Conservation (phyloP, 768 basidiomycete species). For the Peribolospora kevripleyi region DNA sequence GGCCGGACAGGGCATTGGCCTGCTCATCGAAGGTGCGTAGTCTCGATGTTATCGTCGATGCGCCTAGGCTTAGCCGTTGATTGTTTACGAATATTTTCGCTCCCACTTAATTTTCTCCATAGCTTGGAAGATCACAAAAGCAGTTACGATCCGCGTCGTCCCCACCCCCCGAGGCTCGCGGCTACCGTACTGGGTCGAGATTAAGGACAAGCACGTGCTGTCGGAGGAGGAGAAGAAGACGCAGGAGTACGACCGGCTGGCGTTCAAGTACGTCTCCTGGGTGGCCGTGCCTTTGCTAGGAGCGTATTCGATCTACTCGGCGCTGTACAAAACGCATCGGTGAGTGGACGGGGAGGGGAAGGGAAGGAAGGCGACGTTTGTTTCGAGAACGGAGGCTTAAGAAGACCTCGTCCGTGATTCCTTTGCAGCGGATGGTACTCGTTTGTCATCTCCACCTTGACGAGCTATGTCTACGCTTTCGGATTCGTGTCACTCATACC, state of each 20-base stretch:
- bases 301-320: constrained; percentile 13
- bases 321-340: constrained; percentile 42
- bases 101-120: constrained; percentile 25
- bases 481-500: constrained; percentile 60
- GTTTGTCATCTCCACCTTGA: constrained; percentile 76
- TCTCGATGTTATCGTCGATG: too few relatives aligned
- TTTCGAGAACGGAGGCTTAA: too few relatives aligned
- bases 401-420: too few relatives aligned
- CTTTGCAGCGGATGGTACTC: constrained; percentile 59
- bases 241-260: constrained; percentile 80
- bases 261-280: constrained; percentile 84
- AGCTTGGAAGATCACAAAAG: constrained; percentile 64
- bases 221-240: constrained; percentile 93
- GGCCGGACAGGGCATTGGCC: constrained; percentile 56
- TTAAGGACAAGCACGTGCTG: constrained; percentile 91
- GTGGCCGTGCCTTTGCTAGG: constrained; percentile 58
- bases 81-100: constrained; percentile 8
- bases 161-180: constrained; percentile 36
- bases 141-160: constrained; percentile 58
- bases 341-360: too few relatives aligned
- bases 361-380: too few relatives aligned
- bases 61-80: neutral
- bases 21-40: constrained; percentile 26
- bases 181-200: constrained; percentile 53
- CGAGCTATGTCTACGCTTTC: constrained; percentile 86